A percentile compares a stretch with the other conserved stretches of the same genome.
These are phyloP conservation scores for Hysterium pulicare DNA, from an alignment of 2,329 filamentous ascomycete genomes.

Conservation along the genomic window DNA sequence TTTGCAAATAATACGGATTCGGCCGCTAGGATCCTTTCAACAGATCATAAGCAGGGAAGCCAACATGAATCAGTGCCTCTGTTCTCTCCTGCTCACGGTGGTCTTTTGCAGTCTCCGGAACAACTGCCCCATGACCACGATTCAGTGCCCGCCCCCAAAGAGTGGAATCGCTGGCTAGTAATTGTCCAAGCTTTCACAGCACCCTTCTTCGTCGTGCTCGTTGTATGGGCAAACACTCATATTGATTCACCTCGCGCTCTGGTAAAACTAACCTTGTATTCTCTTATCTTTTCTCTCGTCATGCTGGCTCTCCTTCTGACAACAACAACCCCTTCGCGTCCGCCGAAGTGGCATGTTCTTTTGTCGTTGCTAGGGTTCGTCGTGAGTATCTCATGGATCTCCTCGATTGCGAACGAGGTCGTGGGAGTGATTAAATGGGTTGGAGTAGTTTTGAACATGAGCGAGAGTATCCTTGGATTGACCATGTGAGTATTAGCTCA, in stretches of 20 bases:
- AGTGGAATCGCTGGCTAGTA: slow-evolving; percentile 91
- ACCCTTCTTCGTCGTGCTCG: slow-evolving; percentile 74
- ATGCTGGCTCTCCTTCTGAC: slow-evolving; percentile 64
- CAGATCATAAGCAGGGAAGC: slow-evolving; percentile 16
- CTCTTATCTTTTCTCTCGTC: slow-evolving; percentile 56
- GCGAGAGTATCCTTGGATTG: slow-evolving; percentile 88
- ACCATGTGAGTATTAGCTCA: too few species aligned
- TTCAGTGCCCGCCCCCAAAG: slow-evolving; percentile 37
- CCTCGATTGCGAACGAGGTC: slow-evolving; percentile 90
- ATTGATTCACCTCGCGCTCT: slow-evolving; percentile 61
- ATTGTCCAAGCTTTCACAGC: slow-evolving; percentile 81
- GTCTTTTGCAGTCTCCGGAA: slow-evolving; percentile 35
- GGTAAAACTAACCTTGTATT: slow-evolving; percentile 47
- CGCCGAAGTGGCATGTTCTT: slow-evolving; percentile 70
- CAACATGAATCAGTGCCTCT: slow-evolving; percentile 23
- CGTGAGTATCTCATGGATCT: slow-evolving; percentile 94
- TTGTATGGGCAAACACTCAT: slow-evolving; percentile 67
- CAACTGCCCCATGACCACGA: slow-evolving; percentile 19
- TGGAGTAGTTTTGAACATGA: slow-evolving; percentile 88
- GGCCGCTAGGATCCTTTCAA: slow-evolving; percentile 1
- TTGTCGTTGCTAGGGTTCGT: slow-evolving; percentile 87
- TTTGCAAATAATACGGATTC: slow-evolving; percentile 4
- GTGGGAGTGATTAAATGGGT: slow-evolving; percentile 91
- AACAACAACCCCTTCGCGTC: slow-evolving; percentile 64
- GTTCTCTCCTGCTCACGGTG: slow-evolving; percentile 31